Evolutionary conservation across 148 eudicot genomes (phyloP), one percentile per base, ranked within the genome.

Genomic region (Arctostaphylos glauca): DNA sequence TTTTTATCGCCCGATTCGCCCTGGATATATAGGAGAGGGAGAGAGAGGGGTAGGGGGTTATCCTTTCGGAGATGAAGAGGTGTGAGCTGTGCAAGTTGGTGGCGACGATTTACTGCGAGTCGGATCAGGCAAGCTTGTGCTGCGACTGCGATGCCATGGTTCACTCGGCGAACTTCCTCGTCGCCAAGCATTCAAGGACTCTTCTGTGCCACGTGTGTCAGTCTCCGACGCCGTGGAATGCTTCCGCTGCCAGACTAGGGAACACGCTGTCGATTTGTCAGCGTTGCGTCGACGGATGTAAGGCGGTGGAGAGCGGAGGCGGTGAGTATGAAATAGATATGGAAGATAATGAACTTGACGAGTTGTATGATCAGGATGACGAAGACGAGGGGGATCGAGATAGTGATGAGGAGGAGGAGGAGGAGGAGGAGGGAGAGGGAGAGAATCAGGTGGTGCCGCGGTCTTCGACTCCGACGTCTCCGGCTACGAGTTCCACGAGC

Each of bases 91-190:
- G 94, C 55, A 84, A 85, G 53, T 74, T 62, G 3, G 48, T 76
- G 84, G 94, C 94, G 14, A 83, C 83, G 86, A 73, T 89, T 41
- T 77, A 50, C 86, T 92, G 94, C 77, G 90, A 86, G 2, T 87
- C 94, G 3, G 94, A 92, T 70, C 88, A 82, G 76, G 94, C 92
- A 3, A 84, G 84, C 55, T 56, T 92, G 14, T 92, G 92, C 82
- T 92, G 94, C 91, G 77, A 52, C 82, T 92, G 94, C 79, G 94
- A 92, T 70, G 80, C 85, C 75, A 84, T 66, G 59, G 92, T 92
- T 13, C 94, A 90, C 87, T 83, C 88, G 15, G 92, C 94, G 6
- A 91, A 91, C 79, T 91, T 91, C 56, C 89, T 91, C 10, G 93
- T 89, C 68, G 93, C 91, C 18, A 73, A 90, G 58, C 93, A 91